Evolutionary conservation across 2,329 filamentous ascomycete genomes (phyloP).

Genomic region (Paracoccidioides lutzii): DNA sequence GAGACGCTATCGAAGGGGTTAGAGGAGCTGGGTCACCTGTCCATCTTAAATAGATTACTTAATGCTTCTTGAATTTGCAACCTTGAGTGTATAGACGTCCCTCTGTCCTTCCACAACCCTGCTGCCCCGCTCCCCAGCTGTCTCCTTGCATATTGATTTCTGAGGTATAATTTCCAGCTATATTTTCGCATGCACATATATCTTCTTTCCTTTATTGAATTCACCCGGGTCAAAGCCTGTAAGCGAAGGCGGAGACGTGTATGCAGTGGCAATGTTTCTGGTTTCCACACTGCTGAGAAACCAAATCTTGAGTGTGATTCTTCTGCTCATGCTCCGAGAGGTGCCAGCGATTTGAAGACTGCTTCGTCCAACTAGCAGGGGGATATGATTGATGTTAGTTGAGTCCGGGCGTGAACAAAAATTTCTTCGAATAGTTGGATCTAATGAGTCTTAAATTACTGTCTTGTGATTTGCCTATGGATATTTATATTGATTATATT

Average conservation of each 20-base stretch:
- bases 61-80: too few relatives aligned
- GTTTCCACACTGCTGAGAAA: conserved; percentile 3
- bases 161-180: not conserved
- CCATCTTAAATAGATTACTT: too few relatives aligned
- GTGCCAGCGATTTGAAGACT: not conserved
- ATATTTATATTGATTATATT: too few relatives aligned
- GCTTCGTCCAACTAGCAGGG: not conserved
- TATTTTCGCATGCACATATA: not conserved
- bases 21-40: too few relatives aligned
- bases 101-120: too few relatives aligned
- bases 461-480: too few relatives aligned
- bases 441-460: too few relatives aligned
- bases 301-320: not conserved
- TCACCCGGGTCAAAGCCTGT: conserved; percentile 18
- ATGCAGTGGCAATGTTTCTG: conserved; percentile 5
- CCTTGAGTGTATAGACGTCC: too few relatives aligned
- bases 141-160: not conserved
- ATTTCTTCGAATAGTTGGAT: too few relatives aligned
- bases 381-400: not conserved
- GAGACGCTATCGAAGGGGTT: too few relatives aligned
- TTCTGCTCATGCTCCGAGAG: not conserved
- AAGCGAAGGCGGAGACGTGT: conserved; percentile 13
- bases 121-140: not conserved
- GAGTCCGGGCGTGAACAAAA: not conserved
- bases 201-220: not conserved